Conservation (phyloP, 345 rosid genomes). For the Gossypium raimondii region DNA sequence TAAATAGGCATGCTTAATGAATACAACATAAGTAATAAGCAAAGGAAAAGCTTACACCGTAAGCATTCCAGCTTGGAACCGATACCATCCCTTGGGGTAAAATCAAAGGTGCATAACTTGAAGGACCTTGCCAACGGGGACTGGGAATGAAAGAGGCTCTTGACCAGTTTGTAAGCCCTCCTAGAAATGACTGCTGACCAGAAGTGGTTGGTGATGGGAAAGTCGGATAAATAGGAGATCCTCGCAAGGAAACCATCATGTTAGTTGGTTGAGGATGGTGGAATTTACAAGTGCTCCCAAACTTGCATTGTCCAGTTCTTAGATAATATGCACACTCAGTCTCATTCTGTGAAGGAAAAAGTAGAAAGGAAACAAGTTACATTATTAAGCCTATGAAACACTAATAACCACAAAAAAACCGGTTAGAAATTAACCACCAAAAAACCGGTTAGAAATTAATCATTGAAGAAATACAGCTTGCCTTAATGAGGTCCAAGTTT, state of each 20-base stretch:
- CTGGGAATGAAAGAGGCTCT: constrained; percentile 84
- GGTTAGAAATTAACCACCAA: neutral
- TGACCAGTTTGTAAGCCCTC: constrained; percentile 73
- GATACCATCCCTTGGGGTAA: constrained; percentile 89
- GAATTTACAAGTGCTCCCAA: constrained; percentile 88
- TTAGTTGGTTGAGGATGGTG: constrained; percentile 92
- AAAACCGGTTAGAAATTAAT: neutral
- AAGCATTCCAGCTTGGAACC: constrained; percentile 89
- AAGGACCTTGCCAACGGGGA: constrained; percentile 97
- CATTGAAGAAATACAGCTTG: neutral
- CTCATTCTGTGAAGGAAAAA: constrained; percentile 55
- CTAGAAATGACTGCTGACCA: constrained; percentile 67
- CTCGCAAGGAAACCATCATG: constrained; percentile 69
- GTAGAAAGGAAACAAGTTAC: neutral
- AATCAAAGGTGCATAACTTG: constrained; percentile 71
- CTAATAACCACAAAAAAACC: neutral
- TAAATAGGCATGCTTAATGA: neutral
- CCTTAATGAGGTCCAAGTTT: constrained; percentile 1
- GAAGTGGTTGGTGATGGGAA: constrained; percentile 70
- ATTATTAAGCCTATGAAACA: constrained; percentile 1
- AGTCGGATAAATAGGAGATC: constrained; percentile 71
- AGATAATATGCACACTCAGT: constrained; percentile 84
- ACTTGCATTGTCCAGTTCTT: constrained; percentile 97
- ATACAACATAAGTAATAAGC: neutral
- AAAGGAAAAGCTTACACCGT: constrained; percentile 53